phyloP scores from a whole-genome alignment of 192 early-diverging fungal species.

The Oehlia diaphana region DNA sequence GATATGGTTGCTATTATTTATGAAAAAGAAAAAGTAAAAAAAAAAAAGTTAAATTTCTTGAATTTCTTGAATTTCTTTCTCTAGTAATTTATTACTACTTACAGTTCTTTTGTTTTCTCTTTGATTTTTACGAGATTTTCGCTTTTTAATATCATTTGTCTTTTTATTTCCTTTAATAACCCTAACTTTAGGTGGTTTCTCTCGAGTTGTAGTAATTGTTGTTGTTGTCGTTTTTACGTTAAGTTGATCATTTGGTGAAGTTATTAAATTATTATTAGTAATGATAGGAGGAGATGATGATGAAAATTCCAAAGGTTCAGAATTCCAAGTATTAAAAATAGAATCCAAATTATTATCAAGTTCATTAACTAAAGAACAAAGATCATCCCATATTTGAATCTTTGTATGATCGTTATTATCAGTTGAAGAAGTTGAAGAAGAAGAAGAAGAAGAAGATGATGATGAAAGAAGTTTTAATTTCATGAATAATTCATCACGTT shows the following conservation, averaged over 20 bases:
- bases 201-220: no score
- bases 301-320: background rate
- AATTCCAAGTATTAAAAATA: background rate
- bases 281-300: background rate
- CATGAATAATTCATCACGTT: background rate
- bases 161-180: background rate
- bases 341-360: background rate
- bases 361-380: background rate
- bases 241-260: background rate
- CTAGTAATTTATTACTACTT: background rate
- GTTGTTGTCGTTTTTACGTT: no score
- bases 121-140: background rate
- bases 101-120: background rate
- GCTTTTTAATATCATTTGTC: background rate
- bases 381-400: background rate
- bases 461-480: background rate
- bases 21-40: background rate
- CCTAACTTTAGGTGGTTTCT: background rate
- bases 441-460: no score
- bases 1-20: background rate
- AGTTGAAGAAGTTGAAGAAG: background rate
- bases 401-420: background rate
- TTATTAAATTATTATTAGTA: background rate
- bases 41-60: background rate
- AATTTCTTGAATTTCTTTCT: no score